Evolutionary conservation across 1,284 basidiomycete genomes (phyloP).

Genomic region (Coriolopsis trogii): DNA sequence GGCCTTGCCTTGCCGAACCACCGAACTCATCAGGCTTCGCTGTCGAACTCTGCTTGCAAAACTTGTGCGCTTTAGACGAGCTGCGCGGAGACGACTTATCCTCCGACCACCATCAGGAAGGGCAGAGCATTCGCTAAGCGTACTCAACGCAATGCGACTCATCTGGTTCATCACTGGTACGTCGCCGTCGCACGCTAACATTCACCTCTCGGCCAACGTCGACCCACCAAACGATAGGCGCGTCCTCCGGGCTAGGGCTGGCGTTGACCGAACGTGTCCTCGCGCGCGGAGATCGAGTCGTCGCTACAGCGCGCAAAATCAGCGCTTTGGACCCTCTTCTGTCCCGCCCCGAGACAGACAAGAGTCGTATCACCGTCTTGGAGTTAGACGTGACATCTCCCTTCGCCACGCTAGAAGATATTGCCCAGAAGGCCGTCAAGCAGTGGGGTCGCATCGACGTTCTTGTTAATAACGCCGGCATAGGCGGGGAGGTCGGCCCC

Average conservation of each 20-base stretch:
- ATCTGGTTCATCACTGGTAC: slow-evolving; percentile 30
- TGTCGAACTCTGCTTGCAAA: not conserved
- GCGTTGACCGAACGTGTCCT: slow-evolving; percentile 34
- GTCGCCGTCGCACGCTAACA: not conserved
- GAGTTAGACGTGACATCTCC: slow-evolving; percentile 35
- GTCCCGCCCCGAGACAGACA: slow-evolving; percentile 32
- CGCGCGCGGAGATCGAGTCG: slow-evolving; percentile 34
- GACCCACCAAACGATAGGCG: not conserved
- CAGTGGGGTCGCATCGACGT: slow-evolving; percentile 39
- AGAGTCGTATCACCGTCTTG: slow-evolving; percentile 26
- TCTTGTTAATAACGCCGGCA: slow-evolving; percentile 34
- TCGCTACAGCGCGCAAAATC: slow-evolving; percentile 31
- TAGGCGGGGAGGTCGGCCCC: slow-evolving; percentile 8
- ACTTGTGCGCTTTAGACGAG: no score
- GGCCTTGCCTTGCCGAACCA: not conserved
- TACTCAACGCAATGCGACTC: slow-evolving; percentile 13
- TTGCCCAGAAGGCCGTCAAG: slow-evolving; percentile 28
- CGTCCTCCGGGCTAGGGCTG: slow-evolving; percentile 36
- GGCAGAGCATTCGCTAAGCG: not conserved
- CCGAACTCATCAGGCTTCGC: not conserved
- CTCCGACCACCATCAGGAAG: not conserved
- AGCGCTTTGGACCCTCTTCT: slow-evolving; percentile 24
- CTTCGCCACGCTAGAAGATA: slow-evolving; percentile 23
- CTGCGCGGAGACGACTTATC: no score
- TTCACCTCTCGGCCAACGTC: not conserved